Base-by-base conservation (phyloP, 2,329 filamentous ascomycete species). In the Microsporum canis region DNA sequence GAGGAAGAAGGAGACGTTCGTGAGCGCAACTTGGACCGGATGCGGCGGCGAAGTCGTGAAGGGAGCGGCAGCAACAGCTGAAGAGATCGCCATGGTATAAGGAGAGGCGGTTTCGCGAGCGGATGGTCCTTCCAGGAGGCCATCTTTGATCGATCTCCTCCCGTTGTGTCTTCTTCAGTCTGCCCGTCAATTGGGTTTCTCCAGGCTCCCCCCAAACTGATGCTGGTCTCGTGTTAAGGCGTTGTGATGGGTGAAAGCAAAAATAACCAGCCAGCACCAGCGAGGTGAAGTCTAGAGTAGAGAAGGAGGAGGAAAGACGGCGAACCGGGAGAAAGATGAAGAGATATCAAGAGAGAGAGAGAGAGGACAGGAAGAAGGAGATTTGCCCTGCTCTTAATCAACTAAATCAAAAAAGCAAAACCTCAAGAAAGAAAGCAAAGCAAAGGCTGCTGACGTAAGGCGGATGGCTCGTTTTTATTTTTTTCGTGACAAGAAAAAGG, bases 1-100 rank as follows among this genome's bases (percentile, higher is more conserved):
- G 87, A 87, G 58, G 88, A 86, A 27, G 86, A 82, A 53, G 85
- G 84, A 45, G 85, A 84, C 67, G 84, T 77, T 66, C 84, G 78
- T 69, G 84, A 84, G 66, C 84, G 84, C 68, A 88, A 79, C 70
- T 85, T 86, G 62, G 86, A 88, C 64, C 86, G 80, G 72, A 88
- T 78, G 74, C 82, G 84, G 68, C 86, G 78, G 67, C 85, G 84
- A 71, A 87, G 78, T 65, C 84, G 80, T 34, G 49, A 53, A 34
- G 49, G 27, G 73, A 86, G 84, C 57, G 85, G 84, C 56, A 88
- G 75, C 27, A 79, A 69, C 5, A 78, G 70, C 64, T 78, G 75
- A 55, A 79, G 73, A n/a, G 77, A 78, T 45, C 76, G 75, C 77
- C 77, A 79, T 74, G 77, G 77, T 56, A 78, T 70, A 63, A 75